A percentile compares a stretch with the other conserved stretches of the same genome.
Conservation (phyloP, 306 rosid species). For the Trifolium dubium region DNA sequence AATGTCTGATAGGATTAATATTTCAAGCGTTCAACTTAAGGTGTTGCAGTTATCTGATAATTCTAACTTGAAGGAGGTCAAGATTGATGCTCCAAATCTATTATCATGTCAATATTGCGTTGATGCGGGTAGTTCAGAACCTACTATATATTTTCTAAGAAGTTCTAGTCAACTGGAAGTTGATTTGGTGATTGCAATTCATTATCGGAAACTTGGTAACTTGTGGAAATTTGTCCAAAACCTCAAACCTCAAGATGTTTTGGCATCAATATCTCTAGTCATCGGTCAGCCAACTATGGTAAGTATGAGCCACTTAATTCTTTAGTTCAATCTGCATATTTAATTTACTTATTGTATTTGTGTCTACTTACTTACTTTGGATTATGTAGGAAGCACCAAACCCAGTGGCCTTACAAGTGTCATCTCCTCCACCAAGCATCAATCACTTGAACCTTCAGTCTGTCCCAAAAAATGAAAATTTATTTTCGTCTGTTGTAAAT, state of each 20-base stretch:
- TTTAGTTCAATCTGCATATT: background rate
- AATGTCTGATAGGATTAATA: slow-evolving; percentile 38
- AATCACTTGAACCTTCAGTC: background rate
- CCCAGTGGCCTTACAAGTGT: background rate
- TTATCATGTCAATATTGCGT: background rate
- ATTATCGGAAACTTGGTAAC: background rate
- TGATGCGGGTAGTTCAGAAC: background rate
- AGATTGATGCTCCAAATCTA: slow-evolving; percentile 43
- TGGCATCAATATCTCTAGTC: slow-evolving; percentile 11
- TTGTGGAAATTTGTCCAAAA: slow-evolving; percentile 15
- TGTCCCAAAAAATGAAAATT: background rate
- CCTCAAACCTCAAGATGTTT: slow-evolving; percentile 27
- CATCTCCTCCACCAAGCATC: slow-evolving; percentile 34
- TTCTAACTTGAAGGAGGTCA: slow-evolving; percentile 27
- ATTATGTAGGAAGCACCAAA: slow-evolving; percentile 24
- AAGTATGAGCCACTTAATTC: slow-evolving; percentile 9
- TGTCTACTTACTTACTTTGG: background rate
- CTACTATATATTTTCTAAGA: slow-evolving; percentile 24
- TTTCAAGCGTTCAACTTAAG: slow-evolving; percentile 40
- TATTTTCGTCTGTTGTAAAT: background rate
- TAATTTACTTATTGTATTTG: background rate
- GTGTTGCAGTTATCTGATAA: slow-evolving; percentile 19
- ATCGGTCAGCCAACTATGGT: background rate
- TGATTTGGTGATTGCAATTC: background rate
- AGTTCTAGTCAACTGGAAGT: slow-evolving; percentile 37